Percentiles rank a stretch among this genome's conserved stretches.
Conservation (phyloP, 2,329 filamentous ascomycete species). For the Pseudogymnoascus sp. region DNA sequence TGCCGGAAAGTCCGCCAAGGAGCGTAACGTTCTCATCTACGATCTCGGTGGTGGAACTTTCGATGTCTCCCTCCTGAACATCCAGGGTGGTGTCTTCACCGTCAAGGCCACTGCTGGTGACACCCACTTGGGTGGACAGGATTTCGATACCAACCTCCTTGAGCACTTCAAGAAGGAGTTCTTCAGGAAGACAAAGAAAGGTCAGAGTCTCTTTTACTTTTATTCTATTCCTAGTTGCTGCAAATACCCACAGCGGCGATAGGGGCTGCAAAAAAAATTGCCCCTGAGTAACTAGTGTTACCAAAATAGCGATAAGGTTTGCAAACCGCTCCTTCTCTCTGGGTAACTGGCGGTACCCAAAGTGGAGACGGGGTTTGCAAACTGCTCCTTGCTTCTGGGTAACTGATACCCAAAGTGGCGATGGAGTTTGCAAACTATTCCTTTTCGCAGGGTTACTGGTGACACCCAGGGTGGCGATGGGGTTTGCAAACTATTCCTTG, state of each 20-base stretch:
- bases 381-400: background rate
- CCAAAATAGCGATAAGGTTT: background rate
- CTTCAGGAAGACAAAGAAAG: constrained; percentile 68
- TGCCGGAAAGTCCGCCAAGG: constrained; percentile 89
- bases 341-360: background rate
- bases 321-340: background rate
- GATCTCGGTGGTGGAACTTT: constrained; percentile 99
- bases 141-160: constrained; percentile 93
- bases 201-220: constrained; percentile 4
- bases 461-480: background rate
- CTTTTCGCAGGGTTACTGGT: background rate
- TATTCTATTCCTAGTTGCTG: background rate
- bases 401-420: background rate
- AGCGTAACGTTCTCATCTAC: constrained; percentile 99
- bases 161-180: constrained; percentile 98
- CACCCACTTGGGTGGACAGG: constrained; percentile 89
- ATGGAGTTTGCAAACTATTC: background rate
- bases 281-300: background rate
- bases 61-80: constrained; percentile 98
- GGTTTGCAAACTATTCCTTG: background rate
- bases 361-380: background rate
- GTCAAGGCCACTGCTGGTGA: constrained; percentile 98
- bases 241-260: background rate
- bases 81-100: constrained; percentile 98
- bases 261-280: background rate